Evolutionary conservation across 1,284 basidiomycete genomes (phyloP), one percentile per base, ranked within the genome.

Genomic region (Austroboletus niveus): DNA sequence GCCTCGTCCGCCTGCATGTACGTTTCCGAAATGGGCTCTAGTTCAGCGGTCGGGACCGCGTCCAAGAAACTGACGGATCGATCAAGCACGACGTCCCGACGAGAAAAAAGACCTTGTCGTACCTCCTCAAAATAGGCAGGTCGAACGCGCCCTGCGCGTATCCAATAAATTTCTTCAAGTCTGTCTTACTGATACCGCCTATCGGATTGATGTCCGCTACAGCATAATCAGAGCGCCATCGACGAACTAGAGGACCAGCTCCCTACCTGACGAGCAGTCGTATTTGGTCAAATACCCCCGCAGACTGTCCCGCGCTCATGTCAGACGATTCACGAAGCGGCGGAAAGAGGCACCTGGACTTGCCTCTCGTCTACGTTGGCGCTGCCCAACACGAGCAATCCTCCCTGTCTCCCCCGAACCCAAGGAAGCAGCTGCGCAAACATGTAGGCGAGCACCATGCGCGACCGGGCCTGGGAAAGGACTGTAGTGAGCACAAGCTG

Each of bases 251-350:
- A 32, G 7, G 10, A 29, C 27, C 2, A 14, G 24, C 5, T 11
- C 51, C 75, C 45, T 58, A 87, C 88, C 88, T 15, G 89, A 91
- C 5, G 89, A 92, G 59, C 84, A 94, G 71, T 99, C 97, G 68
- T 99, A 99, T 74, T 99, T 99, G 1, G 97, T 99, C 56, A 98
- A 75, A 69, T 99, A 99, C 4, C 97, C 97, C 53, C 97, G 85
- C 53, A 99, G 77, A 72, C 92, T 94, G 52, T 39, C 40, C 8
- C 22, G 7, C 40, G 10, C 11, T 42, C 45, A 9, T 39, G 36
- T 59, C 34, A 49, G 20, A 30, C 45, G 11, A 27, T n/a, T n/a
- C n/a, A n/a, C n/a, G n/a, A n/a, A 29, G 22, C 42, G 17, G 20
- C n/a, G 27, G 15, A 14, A 34, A 8, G 27, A 17, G 24, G 27